phyloP scores from a whole-genome alignment of 2,329 filamentous ascomycete genomes.

The Chlorencoelia australis region DNA sequence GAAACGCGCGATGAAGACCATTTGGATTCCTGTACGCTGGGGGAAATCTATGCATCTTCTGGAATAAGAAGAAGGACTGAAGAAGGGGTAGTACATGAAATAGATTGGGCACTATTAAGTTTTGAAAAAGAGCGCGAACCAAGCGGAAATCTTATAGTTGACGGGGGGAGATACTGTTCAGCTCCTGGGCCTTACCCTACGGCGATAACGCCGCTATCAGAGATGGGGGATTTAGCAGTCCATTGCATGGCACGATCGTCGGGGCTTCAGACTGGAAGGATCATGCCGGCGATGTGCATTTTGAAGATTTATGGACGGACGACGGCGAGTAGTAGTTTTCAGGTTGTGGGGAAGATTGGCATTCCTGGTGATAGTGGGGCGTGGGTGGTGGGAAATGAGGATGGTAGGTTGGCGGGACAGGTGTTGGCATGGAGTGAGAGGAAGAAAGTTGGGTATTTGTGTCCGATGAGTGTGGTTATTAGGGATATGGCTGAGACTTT shows the following conservation, averaged over 20 bases:
- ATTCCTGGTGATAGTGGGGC: conserved; percentile 87
- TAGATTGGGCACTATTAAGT: conserved; percentile 89
- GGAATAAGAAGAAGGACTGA: conserved; percentile 70
- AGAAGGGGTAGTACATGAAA: conserved; percentile 71
- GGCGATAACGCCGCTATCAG: conserved; percentile 46
- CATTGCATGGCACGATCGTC: conserved; percentile 85
- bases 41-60: conserved; percentile 80
- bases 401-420: conserved; percentile 78
- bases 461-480: conserved; percentile 85
- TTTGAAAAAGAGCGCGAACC: conserved; percentile 65
- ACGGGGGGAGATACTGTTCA: conserved; percentile 28
- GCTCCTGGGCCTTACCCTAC: conserved; percentile 39
- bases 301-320: conserved; percentile 81
- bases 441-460: conserved; percentile 80
- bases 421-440: conserved; percentile 79
- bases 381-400: conserved; percentile 59
- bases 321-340: conserved; percentile 65
- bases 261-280: conserved; percentile 68
- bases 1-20: conserved; percentile 69
- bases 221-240: conserved; percentile 65
- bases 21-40: conserved; percentile 68
- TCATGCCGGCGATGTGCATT: conserved; percentile 67
- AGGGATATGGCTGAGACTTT: conserved; percentile 76
- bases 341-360: conserved; percentile 45
- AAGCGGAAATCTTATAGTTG: conserved; percentile 58